Base-by-base conservation (phyloP, 1,139 yeast species). In the Hanseniaspora sp. region DNA sequence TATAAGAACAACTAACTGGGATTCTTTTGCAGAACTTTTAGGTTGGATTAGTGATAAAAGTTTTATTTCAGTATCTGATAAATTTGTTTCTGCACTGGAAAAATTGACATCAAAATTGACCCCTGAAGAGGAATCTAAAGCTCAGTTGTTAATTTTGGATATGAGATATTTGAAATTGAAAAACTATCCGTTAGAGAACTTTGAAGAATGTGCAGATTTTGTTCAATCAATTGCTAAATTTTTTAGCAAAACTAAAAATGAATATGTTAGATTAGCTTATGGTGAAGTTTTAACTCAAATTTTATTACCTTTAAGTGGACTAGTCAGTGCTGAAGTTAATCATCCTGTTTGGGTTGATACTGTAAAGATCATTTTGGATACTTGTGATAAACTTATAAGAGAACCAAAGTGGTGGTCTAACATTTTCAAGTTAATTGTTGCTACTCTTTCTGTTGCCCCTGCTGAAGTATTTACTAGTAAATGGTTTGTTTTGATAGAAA, bases 271-370 rank as follows among this genome's bases (percentile, higher is more conserved):
- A 31, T 72, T 79, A 58, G 94, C 95, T 1, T 94, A 92, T 65
- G 85, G 95, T 52, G 95, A 87, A 59, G 95, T 87, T 1, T 73
- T 90, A 45, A 76, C 84, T 54, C 82, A 79, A 57, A 74, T 94
- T 42, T 69, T 94, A 3, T 69, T 86, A 46, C 95, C 97, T 0
- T 69, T 92, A 43, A 95, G 96, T 0, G 94, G 87, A 18, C 74
- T 79, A 1, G 75, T 90, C 38, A 86, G 96, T 0, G 98, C 96
- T 0, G 99, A 94, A 66, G 88, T 88, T 0, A 92, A 94, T 63
- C 95, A 88, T 66, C 98, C 98, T 2, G 80, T 85, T 0, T 94
- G 98, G 99, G 82, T 83, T 0, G 85, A 81, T 52, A 94, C 96
- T 0, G 77, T 87, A 55, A 78, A 77, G 37, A 77, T 88, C 2